Evolutionary conservation across 2,329 filamentous ascomycete genomes (phyloP).

Genomic region (Proliferodiscus dingleyae): DNA sequence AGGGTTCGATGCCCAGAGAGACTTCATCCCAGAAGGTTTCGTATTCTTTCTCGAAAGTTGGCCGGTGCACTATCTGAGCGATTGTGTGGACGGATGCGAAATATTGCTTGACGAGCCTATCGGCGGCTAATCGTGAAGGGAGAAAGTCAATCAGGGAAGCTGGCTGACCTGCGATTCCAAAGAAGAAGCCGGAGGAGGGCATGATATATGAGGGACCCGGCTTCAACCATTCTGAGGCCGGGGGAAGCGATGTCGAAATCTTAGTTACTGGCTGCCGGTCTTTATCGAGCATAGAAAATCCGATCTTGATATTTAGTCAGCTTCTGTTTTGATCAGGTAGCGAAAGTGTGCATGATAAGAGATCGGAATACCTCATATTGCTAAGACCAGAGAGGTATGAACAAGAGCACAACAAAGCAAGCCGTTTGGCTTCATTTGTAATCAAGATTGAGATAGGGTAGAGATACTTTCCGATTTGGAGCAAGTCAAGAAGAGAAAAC

Average conservation of each 20-base stretch:
- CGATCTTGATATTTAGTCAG: conserved; percentile 11
- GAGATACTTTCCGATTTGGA: no score
- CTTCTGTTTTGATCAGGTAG: no score
- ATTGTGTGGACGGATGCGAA: conserved; percentile 64
- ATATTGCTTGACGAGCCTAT: conserved; percentile 62
- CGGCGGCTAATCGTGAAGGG: conserved; percentile 51
- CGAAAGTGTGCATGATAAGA: no score
- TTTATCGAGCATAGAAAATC: conserved; percentile 18
- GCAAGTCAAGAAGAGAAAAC: no score
- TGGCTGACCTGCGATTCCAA: conserved; percentile 46
- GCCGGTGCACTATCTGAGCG: conserved; percentile 59
- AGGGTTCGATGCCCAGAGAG: conserved; percentile 53
- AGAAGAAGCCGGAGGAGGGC: conserved; percentile 47
- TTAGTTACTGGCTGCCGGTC: conserved; percentile 1
- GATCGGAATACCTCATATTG: no score
- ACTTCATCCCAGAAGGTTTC: conserved; percentile 61
- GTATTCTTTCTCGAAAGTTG: conserved; percentile 63
- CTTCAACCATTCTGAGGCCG: conserved; percentile 49
- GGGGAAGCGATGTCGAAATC: conserved; percentile 16
- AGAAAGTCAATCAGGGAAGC: conserved; percentile 55
- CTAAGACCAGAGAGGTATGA: no score
- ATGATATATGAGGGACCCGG: conserved; percentile 43
- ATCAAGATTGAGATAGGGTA: no score
- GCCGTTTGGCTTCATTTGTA: no score
- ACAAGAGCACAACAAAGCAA: no score